Evolutionary conservation across 2,329 filamentous ascomycete species (phyloP), one percentile per base, ranked within the genome.

Genomic region (Magnaporthiopsis rhizophila): DNA sequence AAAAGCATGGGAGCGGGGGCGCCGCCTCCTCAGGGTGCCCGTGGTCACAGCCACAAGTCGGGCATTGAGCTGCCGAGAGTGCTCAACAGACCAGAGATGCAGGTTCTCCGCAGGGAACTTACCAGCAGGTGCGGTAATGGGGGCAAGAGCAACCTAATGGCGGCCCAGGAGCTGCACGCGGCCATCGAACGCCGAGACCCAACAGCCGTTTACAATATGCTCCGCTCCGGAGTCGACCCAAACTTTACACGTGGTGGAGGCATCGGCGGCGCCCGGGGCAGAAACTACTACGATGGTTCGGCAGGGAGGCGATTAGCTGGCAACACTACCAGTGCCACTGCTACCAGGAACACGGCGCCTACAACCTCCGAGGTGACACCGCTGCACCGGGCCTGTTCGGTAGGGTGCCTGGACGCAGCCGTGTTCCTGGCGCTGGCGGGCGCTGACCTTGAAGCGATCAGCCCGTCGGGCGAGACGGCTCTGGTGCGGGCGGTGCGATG

Each of bases 121-220:
- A 38, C 61, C 36, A 32, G 38, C 24, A 3, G 26, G 28, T 28
- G 53, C 50, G 28, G 30, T 24, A 21, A 24, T 1, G 5, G 32
- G 24, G 38, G 5, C 53, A 30, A 21, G 26, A 67, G 64, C 53
- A 67, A 58, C 62, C 64, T 60, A n/a, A 63, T 63, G 30, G 61
- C 65, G 11, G 67, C 64, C 5, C 66, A 68, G 24, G 66, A 69
- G 58, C 61, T 72, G 26, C 70, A 72, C 62, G 64, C 67, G 21
- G 70, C 70, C 64, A 71, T 72, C 45, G 69, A 71, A 28, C 61
- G 62, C 56, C 65, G 60, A 34, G 69, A 71, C 34, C 64, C 64
- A 12, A 64, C 66, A 12, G 65, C 68, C 58, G 66, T 72, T 26
- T 65, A 70, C 12, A 65, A 64, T 59, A 65, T 72, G 3, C 63